These are phyloP conservation scores for Termitomyces sp. DNA, from an alignment of 768 basidiomycete species.

Conservation along the genomic window DNA sequence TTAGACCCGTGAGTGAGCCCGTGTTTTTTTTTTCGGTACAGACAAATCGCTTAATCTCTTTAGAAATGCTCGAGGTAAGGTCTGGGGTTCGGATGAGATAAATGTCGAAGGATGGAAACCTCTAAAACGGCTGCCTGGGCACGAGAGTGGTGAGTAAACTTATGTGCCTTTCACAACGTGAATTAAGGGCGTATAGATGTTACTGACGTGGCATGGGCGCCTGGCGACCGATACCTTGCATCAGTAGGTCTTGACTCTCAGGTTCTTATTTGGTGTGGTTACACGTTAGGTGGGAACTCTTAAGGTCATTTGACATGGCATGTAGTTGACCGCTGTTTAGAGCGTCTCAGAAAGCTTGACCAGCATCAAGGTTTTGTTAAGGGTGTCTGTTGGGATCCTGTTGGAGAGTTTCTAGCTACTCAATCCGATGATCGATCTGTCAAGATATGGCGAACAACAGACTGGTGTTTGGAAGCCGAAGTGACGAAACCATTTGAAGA, in stretches of 20 bases:
- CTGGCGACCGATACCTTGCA: constrained; percentile 87
- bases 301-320: not conserved
- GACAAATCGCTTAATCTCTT: constrained; percentile 1
- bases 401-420: constrained; percentile 96
- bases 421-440: constrained; percentile 95
- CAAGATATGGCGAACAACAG: constrained; percentile 93
- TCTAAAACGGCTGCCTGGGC: constrained; percentile 84
- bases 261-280: constrained; percentile 93
- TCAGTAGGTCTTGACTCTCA: constrained; percentile 91
- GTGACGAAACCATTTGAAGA: constrained; percentile 89
- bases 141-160: constrained; percentile 77
- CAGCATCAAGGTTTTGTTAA: constrained; percentile 96
- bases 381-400: constrained; percentile 98
- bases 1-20: constrained; percentile 77
- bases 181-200: constrained; percentile 56
- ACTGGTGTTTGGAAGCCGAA: constrained; percentile 84
- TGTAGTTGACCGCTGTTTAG: constrained; percentile 33
- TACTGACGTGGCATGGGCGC: constrained; percentile 92
- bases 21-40: not conserved
- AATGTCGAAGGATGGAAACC: constrained; percentile 99
- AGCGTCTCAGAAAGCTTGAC: constrained; percentile 78
- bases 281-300: constrained; percentile 65
- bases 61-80: constrained; percentile 77
- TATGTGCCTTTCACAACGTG: not conserved
- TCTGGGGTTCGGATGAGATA: constrained; percentile 93